phyloP scores from a whole-genome alignment of 306 rosid genomes.

The Prunus campanulata region DNA sequence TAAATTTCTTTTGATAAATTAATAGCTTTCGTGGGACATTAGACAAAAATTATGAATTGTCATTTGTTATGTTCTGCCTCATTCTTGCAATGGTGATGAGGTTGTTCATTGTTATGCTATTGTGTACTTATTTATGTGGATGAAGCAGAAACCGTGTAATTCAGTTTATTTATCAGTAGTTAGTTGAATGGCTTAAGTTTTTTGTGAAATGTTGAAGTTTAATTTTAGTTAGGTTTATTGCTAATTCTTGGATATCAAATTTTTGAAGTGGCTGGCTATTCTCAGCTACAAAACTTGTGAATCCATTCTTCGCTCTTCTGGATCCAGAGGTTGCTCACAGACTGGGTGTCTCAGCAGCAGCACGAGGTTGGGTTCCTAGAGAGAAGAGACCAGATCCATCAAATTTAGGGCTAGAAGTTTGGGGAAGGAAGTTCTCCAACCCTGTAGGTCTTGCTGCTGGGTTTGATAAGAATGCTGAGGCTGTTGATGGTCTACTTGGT shows the following conservation, averaged over 20 bases:
- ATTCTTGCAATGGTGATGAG: background rate
- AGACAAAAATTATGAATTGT: background rate
- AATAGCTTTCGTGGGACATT: background rate
- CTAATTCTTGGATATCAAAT: conserved; percentile 29
- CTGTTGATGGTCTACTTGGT: conserved; percentile 85
- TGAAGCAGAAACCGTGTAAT: background rate
- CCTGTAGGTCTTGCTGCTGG: conserved; percentile 99
- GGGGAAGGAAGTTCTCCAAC: conserved; percentile 97
- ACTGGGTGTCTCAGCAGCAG: conserved; percentile 83
- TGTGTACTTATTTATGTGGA: background rate
- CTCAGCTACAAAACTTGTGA: conserved; percentile 87
- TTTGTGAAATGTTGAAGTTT: conserved; percentile 13
- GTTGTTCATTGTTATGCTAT: background rate
- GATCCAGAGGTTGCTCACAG: conserved; percentile 90
- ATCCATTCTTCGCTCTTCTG: conserved; percentile 88
- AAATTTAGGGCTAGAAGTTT: conserved; percentile 75
- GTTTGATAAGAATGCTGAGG: conserved; percentile 94
- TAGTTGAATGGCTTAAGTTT: background rate
- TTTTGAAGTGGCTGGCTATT: conserved; percentile 92
- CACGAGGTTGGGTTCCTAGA: conserved; percentile 96
- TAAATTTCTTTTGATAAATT: background rate
- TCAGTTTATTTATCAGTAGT: background rate
- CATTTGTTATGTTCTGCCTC: background rate
- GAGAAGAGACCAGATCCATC: conserved; percentile 85
- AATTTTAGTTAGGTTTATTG: conserved; percentile 18